phyloP scores from a whole-genome alignment of 2,329 filamentous ascomycete species.

The Talaromyces albobiverticillius region DNA sequence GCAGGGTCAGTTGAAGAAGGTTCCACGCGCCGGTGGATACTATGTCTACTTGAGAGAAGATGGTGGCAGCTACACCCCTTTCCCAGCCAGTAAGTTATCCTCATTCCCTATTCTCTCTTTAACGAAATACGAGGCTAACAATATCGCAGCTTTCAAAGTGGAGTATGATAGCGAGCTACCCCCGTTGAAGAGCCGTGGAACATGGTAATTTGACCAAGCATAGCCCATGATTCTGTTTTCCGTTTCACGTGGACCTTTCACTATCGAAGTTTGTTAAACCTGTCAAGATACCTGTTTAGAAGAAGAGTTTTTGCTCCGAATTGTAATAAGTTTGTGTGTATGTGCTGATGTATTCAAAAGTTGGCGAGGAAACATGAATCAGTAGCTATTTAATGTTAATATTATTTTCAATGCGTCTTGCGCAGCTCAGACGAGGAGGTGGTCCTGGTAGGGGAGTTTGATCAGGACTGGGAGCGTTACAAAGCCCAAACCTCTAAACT shows the following conservation, averaged over 20 bases:
- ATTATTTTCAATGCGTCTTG: too few relatives aligned
- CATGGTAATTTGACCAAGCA: background rate
- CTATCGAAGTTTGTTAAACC: background rate
- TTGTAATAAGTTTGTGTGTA: background rate
- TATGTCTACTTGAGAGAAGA: constrained; percentile 65
- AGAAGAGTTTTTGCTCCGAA: too few relatives aligned
- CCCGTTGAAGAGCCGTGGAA: constrained; percentile 9
- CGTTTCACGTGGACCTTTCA: background rate
- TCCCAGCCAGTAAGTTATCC: constrained; percentile 42
- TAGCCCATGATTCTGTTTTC: background rate
- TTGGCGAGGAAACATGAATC: too few relatives aligned
- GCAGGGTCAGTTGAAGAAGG: constrained; percentile 67
- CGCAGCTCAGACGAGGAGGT: too few relatives aligned
- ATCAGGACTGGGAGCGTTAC: too few relatives aligned
- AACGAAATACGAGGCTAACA: constrained; percentile 16
- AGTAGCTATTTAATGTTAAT: too few relatives aligned
- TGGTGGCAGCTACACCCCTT: constrained; percentile 56
- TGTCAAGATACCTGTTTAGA: background rate
- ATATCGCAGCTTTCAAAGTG: constrained; percentile 39
- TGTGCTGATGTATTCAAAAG: too few relatives aligned
- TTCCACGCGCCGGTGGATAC: constrained; percentile 54
- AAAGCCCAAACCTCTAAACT: too few relatives aligned
- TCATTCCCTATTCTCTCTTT: background rate
- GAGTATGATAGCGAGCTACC: constrained; percentile 42
- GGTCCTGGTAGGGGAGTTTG: too few relatives aligned